Evolutionary conservation across 2,329 filamentous ascomycete species (phyloP).

Genomic region (Aspergillus sclerotialis): DNA sequence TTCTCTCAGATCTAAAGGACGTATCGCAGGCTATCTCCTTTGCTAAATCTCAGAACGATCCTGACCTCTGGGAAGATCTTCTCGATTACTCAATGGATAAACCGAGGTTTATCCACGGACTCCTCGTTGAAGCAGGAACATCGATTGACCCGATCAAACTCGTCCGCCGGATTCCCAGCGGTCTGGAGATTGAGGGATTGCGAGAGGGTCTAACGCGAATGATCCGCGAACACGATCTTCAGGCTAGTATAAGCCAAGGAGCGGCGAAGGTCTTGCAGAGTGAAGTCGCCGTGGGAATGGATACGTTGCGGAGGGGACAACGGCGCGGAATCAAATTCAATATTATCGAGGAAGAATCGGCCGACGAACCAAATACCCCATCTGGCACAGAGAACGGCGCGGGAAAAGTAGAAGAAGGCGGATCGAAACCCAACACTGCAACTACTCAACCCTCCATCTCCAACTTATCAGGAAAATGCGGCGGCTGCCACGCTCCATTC

Average conservation of each 20-base stretch:
- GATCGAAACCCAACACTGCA: constrained; percentile 6
- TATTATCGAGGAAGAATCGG: constrained; percentile 40
- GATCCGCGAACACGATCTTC: constrained; percentile 92
- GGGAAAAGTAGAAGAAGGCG: no score
- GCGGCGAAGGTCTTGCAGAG: constrained; percentile 80
- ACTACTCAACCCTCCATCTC: constrained; percentile 2
- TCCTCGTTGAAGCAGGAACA: constrained; percentile 90
- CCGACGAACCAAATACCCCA: constrained; percentile 5
- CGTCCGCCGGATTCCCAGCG: constrained; percentile 83
- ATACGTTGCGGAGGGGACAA: constrained; percentile 69
- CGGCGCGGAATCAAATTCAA: constrained; percentile 86
- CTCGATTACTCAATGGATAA: constrained; percentile 97
- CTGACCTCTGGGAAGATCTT: constrained; percentile 90
- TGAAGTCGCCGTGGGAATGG: constrained; percentile 81
- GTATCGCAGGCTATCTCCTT: constrained; percentile 91
- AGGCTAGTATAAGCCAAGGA: constrained; percentile 83
- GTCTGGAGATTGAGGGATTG: constrained; percentile 84
- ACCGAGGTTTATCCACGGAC: constrained; percentile 82
- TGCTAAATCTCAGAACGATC: constrained; percentile 85
- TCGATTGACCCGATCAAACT: constrained; percentile 87
- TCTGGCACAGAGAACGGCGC: constrained; percentile 8
- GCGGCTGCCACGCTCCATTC: constrained; percentile 32
- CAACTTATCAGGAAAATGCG: constrained; percentile 27
- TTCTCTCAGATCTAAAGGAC: constrained; percentile 87
- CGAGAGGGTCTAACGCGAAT: constrained; percentile 82